Conservation (phyloP, 495 filamentous ascomycete genomes). For the Xylaria cubensis region DNA sequence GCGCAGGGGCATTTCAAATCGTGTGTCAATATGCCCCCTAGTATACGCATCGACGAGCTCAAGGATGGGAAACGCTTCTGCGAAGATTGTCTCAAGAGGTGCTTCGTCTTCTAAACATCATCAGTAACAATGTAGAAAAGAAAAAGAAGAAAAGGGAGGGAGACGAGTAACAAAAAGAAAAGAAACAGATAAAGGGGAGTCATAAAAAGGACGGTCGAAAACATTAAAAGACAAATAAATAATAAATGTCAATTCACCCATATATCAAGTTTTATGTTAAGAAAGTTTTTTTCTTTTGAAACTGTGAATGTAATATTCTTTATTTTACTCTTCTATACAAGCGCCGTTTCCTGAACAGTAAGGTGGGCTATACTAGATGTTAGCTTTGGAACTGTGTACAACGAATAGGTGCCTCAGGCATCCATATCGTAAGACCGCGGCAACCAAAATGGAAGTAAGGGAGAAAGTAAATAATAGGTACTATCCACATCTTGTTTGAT, state of each 20-base stretch:
- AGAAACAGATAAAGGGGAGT: background rate
- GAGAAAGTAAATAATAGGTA: background rate
- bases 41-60: background rate
- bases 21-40: background rate
- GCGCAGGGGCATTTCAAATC: background rate
- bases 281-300: background rate
- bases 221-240: background rate
- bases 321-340: background rate
- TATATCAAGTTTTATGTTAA: background rate
- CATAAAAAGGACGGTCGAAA: background rate
- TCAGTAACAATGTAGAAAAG: no score
- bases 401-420: background rate
- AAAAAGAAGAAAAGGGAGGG: no score
- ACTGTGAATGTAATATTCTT: background rate
- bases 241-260: background rate
- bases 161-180: background rate
- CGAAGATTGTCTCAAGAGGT: background rate
- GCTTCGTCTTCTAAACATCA: background rate
- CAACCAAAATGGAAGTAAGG: background rate
- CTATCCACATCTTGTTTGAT: background rate
- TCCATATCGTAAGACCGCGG: background rate
- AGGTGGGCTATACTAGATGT: background rate
- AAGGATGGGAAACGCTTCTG: background rate
- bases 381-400: background rate
- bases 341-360: background rate